These are phyloP conservation scores for Blastocystis sp. DNA, from an alignment of 352 stramenopile species.

Conservation along the genomic window DNA sequence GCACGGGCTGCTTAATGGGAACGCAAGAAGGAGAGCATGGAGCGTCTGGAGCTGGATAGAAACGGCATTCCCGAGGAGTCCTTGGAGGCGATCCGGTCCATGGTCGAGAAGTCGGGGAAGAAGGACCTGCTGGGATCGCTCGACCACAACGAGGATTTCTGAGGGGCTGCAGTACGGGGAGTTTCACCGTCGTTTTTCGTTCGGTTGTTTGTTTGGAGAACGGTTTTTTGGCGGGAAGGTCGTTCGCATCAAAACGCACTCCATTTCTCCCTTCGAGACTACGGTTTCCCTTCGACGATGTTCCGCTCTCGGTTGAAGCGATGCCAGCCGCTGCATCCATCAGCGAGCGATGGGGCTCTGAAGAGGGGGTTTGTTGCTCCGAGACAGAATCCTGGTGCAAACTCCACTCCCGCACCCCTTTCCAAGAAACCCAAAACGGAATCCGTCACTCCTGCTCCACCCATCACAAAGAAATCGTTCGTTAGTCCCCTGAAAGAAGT, in stretches of 20 bases:
- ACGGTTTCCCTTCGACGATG: not conserved
- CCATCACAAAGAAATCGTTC: constrained; percentile 4
- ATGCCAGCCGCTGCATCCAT: constrained; percentile 38
- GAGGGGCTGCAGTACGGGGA: not conserved
- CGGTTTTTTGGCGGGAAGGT: constrained; percentile 31
- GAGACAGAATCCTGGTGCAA: not conserved
- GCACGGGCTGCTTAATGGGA: not conserved
- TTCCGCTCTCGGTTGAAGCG: constrained; percentile 41
- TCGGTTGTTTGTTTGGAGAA: not conserved
- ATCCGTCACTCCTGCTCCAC: not conserved
- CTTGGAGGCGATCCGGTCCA: not conserved
- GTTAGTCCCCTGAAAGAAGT: not conserved
- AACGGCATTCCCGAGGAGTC: not conserved
- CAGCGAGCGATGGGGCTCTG: not conserved
- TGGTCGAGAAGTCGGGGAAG: not conserved
- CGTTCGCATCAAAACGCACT: not conserved
- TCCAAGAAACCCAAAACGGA: not conserved
- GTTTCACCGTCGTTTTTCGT: not conserved
- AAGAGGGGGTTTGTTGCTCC: constrained; percentile 39
- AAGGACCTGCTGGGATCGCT: not conserved
- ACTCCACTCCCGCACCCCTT: not conserved
- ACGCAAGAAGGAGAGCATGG: constrained; percentile 26
- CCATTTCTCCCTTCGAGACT: not conserved
- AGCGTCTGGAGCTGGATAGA: constrained; percentile 10
- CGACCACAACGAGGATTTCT: not conserved